Conservation (phyloP, 352 stramenopile genomes). For the Elongisporangium prolatum region DNA sequence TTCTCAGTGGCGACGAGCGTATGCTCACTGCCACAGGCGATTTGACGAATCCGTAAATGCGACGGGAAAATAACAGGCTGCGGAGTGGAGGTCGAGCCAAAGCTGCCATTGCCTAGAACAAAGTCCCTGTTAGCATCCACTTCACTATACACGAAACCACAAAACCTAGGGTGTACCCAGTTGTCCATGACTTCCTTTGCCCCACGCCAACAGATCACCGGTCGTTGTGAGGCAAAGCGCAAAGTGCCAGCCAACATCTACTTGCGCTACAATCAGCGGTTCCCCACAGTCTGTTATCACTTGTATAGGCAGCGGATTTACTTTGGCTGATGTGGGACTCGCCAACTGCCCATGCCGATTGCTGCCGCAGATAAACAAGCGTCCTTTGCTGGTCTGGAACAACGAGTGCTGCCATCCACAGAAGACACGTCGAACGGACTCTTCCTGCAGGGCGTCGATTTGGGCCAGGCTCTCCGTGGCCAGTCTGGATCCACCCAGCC, state of each 20-base stretch:
- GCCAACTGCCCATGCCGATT: conserved; percentile 79
- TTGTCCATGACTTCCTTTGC: conserved; percentile 74
- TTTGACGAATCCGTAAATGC: conserved; percentile 16
- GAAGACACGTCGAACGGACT: conserved; percentile 26
- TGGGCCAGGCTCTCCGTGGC: conserved; percentile 19
- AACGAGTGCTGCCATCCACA: conserved; percentile 83
- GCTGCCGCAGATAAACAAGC: conserved; percentile 58
- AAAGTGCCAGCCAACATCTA: conserved; percentile 77
- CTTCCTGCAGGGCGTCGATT: conserved; percentile 17
- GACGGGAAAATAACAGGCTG: conserved; percentile 16
- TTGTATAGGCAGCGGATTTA: conserved; percentile 18
- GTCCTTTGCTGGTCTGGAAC: conserved; percentile 28
- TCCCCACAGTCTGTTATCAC: conserved; percentile 11
- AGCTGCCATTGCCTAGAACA: conserved; percentile 7
- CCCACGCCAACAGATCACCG: conserved; percentile 51
- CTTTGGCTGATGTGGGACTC: conserved; percentile 8
- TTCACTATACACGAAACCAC: too few species aligned
- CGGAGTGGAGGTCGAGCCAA: conserved; percentile 8
- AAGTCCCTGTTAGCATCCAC: too few species aligned
- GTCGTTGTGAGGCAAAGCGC: conserved; percentile 39
- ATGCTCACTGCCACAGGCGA: conserved; percentile 79
- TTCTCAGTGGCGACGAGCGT: conserved; percentile 40
- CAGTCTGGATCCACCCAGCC: conserved; percentile 29
- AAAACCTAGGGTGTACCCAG: conserved; percentile 37
- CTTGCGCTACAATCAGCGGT: conserved; percentile 21